Conservation (phyloP, 176 grass and related monocot species). For the Panicum miliaceum region DNA sequence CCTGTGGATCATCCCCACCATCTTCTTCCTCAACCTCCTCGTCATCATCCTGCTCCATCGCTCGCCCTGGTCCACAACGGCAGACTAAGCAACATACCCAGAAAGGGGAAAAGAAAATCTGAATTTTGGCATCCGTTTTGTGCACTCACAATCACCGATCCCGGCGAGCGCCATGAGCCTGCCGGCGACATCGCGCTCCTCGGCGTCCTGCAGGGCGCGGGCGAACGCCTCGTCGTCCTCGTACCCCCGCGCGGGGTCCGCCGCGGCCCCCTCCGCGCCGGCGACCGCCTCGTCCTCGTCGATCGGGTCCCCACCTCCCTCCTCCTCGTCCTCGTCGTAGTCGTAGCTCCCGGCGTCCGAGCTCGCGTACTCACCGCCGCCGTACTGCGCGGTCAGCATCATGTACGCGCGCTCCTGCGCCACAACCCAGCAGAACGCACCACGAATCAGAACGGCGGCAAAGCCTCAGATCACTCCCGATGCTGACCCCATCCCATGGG, state of each 20-base stretch:
- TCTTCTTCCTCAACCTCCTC: slow-evolving; percentile 44
- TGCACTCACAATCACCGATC: slow-evolving; percentile 64
- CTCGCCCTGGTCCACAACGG: slow-evolving; percentile 53
- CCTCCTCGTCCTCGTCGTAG: slow-evolving; percentile 51
- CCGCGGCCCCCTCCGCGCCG: slow-evolving; percentile 28
- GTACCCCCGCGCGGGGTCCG: slow-evolving; percentile 38
- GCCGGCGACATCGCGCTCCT: slow-evolving; percentile 67
- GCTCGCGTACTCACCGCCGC: slow-evolving; percentile 66
- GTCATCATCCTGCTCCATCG: slow-evolving; percentile 58
- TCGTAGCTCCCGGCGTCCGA: slow-evolving; percentile 69
- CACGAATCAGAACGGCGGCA: not conserved
- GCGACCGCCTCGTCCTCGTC: slow-evolving; percentile 51
- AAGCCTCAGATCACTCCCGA: not conserved
- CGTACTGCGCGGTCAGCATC: slow-evolving; percentile 66
- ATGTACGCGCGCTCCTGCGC: slow-evolving; percentile 90
- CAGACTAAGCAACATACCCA: not conserved
- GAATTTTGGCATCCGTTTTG: not conserved
- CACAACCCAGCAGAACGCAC: not conserved
- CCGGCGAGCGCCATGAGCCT: slow-evolving; percentile 82
- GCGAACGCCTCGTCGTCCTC: slow-evolving; percentile 79
- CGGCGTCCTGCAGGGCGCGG: slow-evolving; percentile 72
- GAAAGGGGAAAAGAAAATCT: not conserved
- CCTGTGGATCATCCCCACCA: slow-evolving; percentile 59
- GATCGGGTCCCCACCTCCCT: slow-evolving; percentile 43
- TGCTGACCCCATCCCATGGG: no score